Conservation (phyloP, 257 asterid species). For the Fraxinus cuspidata region DNA sequence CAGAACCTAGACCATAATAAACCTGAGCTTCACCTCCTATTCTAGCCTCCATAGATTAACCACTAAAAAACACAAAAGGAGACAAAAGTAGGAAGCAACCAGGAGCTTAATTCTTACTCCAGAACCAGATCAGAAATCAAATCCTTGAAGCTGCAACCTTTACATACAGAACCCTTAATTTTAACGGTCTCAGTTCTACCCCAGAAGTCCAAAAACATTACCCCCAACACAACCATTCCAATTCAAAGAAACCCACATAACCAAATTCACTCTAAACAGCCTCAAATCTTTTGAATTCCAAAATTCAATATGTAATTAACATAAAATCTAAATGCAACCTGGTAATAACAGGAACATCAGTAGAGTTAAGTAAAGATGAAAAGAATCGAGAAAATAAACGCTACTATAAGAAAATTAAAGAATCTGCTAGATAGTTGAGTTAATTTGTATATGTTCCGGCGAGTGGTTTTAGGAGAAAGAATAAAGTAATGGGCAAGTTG, state of each 20-base stretch:
- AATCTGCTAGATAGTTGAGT: neutral
- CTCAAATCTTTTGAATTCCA: neutral
- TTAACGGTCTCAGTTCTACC: conserved; percentile 33
- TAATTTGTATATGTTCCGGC: neutral
- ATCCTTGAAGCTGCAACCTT: neutral
- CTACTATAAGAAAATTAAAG: neutral
- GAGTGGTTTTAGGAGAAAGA: conserved; percentile 18
- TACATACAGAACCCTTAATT: neutral
- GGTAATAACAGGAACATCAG: neutral
- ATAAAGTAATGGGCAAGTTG: conserved; percentile 31
- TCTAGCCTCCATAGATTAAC: conserved; percentile 45
- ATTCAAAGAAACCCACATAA: conserved; percentile 28
- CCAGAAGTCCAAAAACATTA: conserved; percentile 31
- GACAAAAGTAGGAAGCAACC: neutral
- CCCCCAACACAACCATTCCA: conserved; percentile 31
- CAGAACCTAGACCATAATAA: conserved; percentile 24
- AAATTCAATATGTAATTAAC: neutral
- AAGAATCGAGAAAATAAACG: neutral
- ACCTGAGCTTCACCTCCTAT: conserved; percentile 45
- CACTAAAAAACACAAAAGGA: neutral
- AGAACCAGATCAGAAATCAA: conserved; percentile 29
- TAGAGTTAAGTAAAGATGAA: neutral
- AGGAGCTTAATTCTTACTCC: neutral
- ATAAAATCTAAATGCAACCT: neutral
- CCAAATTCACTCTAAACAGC: neutral